Evolutionary conservation across 2,329 filamentous ascomycete species (phyloP).

Genomic region (Penicillium sp.): DNA sequence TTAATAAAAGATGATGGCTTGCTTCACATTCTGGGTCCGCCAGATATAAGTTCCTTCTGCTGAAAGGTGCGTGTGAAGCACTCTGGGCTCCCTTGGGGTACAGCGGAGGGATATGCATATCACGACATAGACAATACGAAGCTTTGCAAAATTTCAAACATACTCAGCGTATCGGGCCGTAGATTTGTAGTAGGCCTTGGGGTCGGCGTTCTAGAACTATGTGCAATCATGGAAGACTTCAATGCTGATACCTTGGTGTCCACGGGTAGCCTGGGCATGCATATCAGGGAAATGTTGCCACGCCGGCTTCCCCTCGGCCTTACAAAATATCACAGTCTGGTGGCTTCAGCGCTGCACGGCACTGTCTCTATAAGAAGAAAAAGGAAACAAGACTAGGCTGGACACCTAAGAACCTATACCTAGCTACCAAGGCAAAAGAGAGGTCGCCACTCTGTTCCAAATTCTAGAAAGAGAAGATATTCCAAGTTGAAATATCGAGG

Average conservation of each 20-base stretch:
- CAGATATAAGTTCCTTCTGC: conserved; percentile 11
- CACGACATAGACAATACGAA: conserved; percentile 26
- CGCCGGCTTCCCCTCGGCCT: too few species aligned
- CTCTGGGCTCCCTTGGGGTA: conserved; percentile 1
- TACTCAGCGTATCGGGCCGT: neutral
- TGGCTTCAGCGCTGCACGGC: too few species aligned
- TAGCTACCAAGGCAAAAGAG: too few species aligned
- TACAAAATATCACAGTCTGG: too few species aligned
- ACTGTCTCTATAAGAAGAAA: too few species aligned
- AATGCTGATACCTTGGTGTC: too few species aligned
- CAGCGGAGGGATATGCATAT: conserved; percentile 19
- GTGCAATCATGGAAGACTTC: too few species aligned
- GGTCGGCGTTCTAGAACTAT: too few species aligned
- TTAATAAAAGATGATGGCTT: conserved; percentile 36
- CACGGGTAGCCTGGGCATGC: too few species aligned
- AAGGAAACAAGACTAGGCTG: too few species aligned
- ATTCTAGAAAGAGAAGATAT: neutral
- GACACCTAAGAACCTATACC: too few species aligned
- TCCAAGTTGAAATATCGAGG: conserved; percentile 6
- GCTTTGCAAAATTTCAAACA: conserved; percentile 22
- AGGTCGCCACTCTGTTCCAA: neutral
- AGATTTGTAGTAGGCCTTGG: neutral
- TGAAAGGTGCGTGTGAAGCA: neutral
- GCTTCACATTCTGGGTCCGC: conserved; percentile 24
- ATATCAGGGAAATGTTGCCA: too few species aligned